These are phyloP conservation scores for Psilocybe cubensis DNA, from an alignment of 768 basidiomycete genomes.

Conservation along the genomic window DNA sequence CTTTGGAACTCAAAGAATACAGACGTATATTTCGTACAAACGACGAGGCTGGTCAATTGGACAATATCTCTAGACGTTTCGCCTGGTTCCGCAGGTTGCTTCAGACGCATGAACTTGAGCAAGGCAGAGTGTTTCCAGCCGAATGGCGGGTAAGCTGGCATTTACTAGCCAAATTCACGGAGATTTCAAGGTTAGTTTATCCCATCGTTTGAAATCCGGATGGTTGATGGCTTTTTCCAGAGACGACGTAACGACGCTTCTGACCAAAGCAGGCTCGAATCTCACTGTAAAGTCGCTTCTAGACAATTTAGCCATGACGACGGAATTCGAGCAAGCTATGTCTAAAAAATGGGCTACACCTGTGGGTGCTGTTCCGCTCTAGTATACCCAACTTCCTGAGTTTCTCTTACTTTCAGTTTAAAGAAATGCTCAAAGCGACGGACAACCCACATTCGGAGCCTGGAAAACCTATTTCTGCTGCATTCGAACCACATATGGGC, in stretches of 20 bases:
- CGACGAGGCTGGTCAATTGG: conserved; percentile 95
- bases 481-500: conserved; percentile 91
- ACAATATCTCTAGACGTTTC: conserved; percentile 91
- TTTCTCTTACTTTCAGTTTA: conserved; percentile 45
- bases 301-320: conserved; percentile 83
- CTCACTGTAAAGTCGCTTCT: conserved; percentile 80
- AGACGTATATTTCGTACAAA: conserved; percentile 91
- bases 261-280: conserved; percentile 77
- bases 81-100: conserved; percentile 93
- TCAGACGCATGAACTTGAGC: conserved; percentile 86
- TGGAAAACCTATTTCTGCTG: conserved; percentile 79
- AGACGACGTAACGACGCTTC: conserved; percentile 79
- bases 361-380: conserved; percentile 41
- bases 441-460: conserved; percentile 52
- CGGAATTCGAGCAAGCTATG: conserved; percentile 88
- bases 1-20: conserved; percentile 93
- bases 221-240: conserved; percentile 38
- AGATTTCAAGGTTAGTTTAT: conserved; percentile 78
- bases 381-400: background rate
- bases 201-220: background rate
- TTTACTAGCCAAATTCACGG: conserved; percentile 84
- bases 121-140: conserved; percentile 79
- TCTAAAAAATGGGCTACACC: conserved; percentile 81
- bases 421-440: conserved; percentile 62
- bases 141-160: conserved; percentile 88